Conservation (phyloP, 2,329 filamentous ascomycete species). For the Cercospora berteroae region DNA sequence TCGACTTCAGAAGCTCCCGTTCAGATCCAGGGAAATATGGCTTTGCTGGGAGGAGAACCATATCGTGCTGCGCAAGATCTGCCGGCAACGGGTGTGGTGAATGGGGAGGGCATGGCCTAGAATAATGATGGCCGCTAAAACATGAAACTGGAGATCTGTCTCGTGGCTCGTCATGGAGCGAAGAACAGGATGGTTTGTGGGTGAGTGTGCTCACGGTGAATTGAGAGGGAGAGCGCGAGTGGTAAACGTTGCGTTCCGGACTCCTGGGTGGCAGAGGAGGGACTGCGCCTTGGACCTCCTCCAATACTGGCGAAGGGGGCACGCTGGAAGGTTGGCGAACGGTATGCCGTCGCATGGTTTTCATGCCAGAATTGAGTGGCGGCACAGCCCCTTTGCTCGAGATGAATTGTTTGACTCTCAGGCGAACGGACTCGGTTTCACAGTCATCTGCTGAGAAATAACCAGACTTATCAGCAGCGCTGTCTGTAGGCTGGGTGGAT, state of each 20-base stretch:
- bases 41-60: not conserved
- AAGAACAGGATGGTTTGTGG: constrained; percentile 20
- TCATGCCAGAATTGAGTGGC: constrained; percentile 22
- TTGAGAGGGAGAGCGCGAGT: constrained; percentile 16
- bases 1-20: not conserved
- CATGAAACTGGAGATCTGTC: constrained; percentile 21
- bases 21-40: not conserved
- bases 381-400: constrained; percentile 26
- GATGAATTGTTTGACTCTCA: constrained; percentile 26
- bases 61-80: constrained; percentile 1
- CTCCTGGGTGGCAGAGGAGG: constrained; percentile 25
- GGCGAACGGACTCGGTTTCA: constrained; percentile 19
- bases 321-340: constrained; percentile 17
- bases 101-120: not conserved
- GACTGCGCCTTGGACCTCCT: constrained; percentile 19
- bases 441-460: constrained; percentile 17
- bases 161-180: constrained; percentile 16
- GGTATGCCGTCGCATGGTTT: constrained; percentile 21
- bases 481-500: constrained; percentile 5
- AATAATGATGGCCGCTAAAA: not conserved
- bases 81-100: not conserved
- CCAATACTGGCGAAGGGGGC: constrained; percentile 22
- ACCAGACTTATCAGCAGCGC: constrained; percentile 3
- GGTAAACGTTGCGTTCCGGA: constrained; percentile 17
- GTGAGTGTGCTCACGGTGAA: constrained; percentile 13